These are phyloP conservation scores for Trypanosoma scelopori DNA, from an alignment of 208 protist genomes.

Conservation along the genomic window DNA sequence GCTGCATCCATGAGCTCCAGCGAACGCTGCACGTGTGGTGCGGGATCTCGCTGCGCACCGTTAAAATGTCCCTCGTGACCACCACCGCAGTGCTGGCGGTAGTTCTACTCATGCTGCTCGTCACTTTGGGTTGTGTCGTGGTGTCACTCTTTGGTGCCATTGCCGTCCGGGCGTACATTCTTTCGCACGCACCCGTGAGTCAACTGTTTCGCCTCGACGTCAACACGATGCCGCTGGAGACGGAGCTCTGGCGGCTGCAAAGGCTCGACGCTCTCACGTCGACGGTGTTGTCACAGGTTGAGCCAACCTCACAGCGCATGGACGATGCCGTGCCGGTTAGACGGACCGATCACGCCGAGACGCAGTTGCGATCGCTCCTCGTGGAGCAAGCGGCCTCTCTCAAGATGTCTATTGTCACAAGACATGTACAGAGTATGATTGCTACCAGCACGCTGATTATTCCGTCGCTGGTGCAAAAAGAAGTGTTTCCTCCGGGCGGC, in stretches of 20 bases:
- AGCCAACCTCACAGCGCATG: not conserved
- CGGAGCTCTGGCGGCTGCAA: conserved; percentile 52
- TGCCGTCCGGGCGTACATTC: conserved; percentile 36
- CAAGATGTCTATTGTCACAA: conserved; percentile 59
- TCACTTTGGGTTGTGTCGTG: conserved; percentile 30
- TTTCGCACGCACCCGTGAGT: conserved; percentile 46
- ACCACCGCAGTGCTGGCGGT: conserved; percentile 9
- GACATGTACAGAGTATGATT: conserved; percentile 50
- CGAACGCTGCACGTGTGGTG: not conserved
- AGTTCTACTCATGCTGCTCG: conserved; percentile 4
- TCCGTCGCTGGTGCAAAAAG: conserved; percentile 31
- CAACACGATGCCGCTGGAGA: conserved; percentile 64
- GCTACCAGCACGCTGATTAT: conserved; percentile 68
- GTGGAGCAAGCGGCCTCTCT: conserved; percentile 24
- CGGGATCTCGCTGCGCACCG: not conserved
- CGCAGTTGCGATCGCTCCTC: conserved; percentile 17
- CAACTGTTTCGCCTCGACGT: conserved; percentile 49
- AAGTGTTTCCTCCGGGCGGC: conserved; percentile 53
- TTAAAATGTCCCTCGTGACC: not conserved
- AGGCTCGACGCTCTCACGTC: conserved; percentile 29
- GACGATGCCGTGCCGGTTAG: not conserved
- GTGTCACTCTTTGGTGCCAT: conserved; percentile 34
- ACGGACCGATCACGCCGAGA: conserved; percentile 10
- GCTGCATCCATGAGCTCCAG: not conserved
- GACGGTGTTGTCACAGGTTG: not conserved